These are phyloP conservation scores for Trichothecium roseum DNA, from an alignment of 2,329 filamentous ascomycete genomes.

Conservation along the genomic window DNA sequence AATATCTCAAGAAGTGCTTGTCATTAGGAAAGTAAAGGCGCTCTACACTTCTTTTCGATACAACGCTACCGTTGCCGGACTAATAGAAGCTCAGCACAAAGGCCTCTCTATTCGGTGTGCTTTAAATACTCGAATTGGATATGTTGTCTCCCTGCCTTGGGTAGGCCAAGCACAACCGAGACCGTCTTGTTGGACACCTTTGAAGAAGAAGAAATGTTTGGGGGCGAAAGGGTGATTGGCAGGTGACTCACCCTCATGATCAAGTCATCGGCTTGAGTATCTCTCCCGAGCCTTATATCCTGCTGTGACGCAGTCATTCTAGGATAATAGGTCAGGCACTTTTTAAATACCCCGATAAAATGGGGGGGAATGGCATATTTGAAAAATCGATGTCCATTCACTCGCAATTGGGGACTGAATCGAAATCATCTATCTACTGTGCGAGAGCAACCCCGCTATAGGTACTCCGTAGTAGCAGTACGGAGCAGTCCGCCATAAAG, in stretches of 20 bases:
- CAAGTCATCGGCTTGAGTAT: conserved; percentile 27
- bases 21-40: conserved; percentile 69
- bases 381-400: background rate
- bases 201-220: too few relatives aligned
- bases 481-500: too few relatives aligned
- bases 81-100: too few relatives aligned
- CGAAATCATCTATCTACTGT: background rate
- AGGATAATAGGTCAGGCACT: too few relatives aligned
- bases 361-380: too few relatives aligned
- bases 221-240: too few relatives aligned
- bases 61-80: conserved; percentile 88
- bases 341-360: too few relatives aligned
- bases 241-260: conserved; percentile 41
- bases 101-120: too few relatives aligned
- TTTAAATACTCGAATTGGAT: background rate
- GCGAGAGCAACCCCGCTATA: background rate
- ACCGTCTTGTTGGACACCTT: too few relatives aligned
- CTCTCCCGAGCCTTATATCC: conserved; percentile 13
- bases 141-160: background rate
- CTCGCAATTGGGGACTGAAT: background rate
- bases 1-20: conserved; percentile 77
- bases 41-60: conserved; percentile 89
- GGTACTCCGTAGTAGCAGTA: too few relatives aligned
- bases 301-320: too few relatives aligned
- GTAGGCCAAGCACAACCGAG: too few relatives aligned